phyloP scores from a whole-genome alignment of 768 basidiomycete genomes.

The Auricularia cornea region DNA sequence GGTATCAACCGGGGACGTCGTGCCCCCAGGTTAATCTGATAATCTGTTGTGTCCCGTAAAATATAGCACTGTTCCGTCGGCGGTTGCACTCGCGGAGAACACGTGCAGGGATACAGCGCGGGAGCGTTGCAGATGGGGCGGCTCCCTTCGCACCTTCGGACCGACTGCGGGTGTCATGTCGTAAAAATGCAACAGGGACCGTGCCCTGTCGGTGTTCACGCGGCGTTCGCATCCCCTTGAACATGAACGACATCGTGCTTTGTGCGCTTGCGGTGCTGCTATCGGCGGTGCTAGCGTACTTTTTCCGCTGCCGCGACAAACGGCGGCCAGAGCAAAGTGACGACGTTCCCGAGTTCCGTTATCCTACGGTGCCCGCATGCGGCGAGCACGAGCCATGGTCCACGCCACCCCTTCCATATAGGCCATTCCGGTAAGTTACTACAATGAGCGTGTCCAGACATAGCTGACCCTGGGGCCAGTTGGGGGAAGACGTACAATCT shows the following conservation, averaged over 20 bases:
- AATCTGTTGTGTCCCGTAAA: no score
- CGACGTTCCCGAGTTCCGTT: not conserved
- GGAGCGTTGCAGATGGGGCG: no score
- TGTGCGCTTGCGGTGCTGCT: not conserved
- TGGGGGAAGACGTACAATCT: not conserved
- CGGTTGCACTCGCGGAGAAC: no score
- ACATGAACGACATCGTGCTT: not conserved
- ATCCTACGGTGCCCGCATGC: not conserved
- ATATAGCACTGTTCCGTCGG: no score
- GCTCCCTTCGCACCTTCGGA: no score
- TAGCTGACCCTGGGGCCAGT: not conserved
- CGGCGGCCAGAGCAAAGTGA: not conserved
- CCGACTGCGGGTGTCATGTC: no score
- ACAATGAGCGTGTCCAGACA: no score
- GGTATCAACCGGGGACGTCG: no score
- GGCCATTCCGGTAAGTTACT: not conserved
- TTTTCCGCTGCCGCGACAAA: not conserved
- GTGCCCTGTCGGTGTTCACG: no score
- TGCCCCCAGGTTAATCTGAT: no score
- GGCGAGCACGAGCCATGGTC: not conserved
- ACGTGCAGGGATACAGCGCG: no score
- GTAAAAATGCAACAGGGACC: no score
- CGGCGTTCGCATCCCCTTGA: not conserved
- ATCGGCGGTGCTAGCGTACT: not conserved
- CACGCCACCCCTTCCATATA: not conserved